Base-by-base conservation (phyloP, 2,329 filamentous ascomycete genomes). In the Pleurostoma richardsiae region DNA sequence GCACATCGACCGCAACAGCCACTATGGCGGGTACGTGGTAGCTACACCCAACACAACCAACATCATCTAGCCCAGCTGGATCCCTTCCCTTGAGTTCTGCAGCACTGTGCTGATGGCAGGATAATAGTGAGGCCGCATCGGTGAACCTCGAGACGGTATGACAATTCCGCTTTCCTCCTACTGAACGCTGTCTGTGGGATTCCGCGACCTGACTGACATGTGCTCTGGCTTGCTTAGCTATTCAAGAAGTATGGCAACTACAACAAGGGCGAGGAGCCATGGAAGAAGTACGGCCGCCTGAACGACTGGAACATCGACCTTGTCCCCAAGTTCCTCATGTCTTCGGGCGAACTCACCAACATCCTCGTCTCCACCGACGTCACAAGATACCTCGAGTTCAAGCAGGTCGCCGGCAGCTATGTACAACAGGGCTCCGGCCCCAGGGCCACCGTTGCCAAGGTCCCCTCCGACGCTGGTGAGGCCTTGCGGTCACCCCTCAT, bases 291-390 rank as follows among this genome's bases (percentile, higher is more conserved):
- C 69, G 92, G 92, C 60, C 87, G 94, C 50, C 77, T 85, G 66
- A 96, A 96, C 73, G 92, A 97, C 80, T 99, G 94, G 94, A 97
- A 96, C 78, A 95, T 99, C 70, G 95, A 99, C 67, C 81, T 99
- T 52, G 91, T 99, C 42, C 92, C 94, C 57, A 99, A 99, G 80
- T 85, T 99, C 62, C 82, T 99, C 69, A 97, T 99, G 91, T 90
- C 92, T 50, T 96, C 95, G 54, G 94, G 94, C 69, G 92, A 99
- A 74, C 79, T 99, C 65, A 97, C 92, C 67, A 97, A 97, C 73
- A 96, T 99, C 63, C 84, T 99, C 64, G 90, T 96, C 54, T 96
- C 91, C 44, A 97, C 92, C 71, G 90, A 96, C 59, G 87, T 90
- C 56, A 90, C 87, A 60, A 79, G 86, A 70, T 91, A 91, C 70